Percentiles rank a stretch among this genome's conserved stretches.
These are phyloP conservation scores for Naganishia friedmannii DNA, from an alignment of 768 basidiomycete genomes.

Conservation along the genomic window DNA sequence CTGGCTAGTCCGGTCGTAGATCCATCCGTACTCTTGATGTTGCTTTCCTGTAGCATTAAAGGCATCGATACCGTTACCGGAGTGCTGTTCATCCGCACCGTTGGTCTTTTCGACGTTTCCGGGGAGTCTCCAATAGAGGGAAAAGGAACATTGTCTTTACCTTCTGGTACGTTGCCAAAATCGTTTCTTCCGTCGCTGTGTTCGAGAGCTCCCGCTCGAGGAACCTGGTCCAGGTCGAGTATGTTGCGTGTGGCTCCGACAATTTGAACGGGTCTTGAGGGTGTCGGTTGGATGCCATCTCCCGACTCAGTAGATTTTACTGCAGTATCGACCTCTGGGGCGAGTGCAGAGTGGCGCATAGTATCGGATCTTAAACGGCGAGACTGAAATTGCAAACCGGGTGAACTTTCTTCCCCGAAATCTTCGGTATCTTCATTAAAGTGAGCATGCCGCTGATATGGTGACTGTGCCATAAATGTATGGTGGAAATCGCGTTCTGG, in stretches of 20 bases:
- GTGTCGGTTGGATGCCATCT: not conserved
- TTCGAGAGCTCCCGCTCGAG: not conserved
- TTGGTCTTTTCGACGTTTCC: not conserved
- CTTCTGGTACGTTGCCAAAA: not conserved
- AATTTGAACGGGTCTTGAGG: not conserved
- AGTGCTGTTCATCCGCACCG: constrained; percentile 18
- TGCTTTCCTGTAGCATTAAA: not conserved
- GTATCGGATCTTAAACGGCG: not conserved
- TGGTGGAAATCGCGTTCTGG: not conserved
- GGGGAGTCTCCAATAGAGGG: not conserved
- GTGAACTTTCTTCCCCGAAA: not conserved
- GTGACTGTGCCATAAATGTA: not conserved
- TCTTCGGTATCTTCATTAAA: constrained; percentile 11
- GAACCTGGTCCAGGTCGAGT: not conserved
- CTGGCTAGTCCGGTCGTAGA: not conserved
- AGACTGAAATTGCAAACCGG: constrained; percentile 1
- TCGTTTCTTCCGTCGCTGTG: not conserved
- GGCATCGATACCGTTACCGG: constrained; percentile 12
- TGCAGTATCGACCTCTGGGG: not conserved
- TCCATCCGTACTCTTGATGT: not conserved
- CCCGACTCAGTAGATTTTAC: not conserved
- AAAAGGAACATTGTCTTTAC: not conserved
- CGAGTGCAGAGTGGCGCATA: not conserved
- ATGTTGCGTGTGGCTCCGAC: not conserved
- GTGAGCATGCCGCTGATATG: constrained; percentile 3